phyloP scores from a whole-genome alignment of 208 protist genomes.

The Trypanosomatidae sp. region DNA sequence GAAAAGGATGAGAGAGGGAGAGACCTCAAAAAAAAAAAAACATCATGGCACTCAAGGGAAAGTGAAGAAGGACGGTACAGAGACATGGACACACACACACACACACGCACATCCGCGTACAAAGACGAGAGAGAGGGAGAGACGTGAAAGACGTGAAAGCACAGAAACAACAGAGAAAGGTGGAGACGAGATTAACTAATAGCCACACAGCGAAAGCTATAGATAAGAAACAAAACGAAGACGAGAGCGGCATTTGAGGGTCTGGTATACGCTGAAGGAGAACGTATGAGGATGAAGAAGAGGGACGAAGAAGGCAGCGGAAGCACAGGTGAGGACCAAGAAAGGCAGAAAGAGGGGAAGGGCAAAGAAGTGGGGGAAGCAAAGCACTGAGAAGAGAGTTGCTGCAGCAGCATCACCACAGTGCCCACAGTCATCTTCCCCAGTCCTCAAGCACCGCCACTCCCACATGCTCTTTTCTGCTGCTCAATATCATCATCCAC shows the following conservation, averaged over 20 bases:
- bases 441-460: background rate
- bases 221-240: background rate
- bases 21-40: background rate
- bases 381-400: background rate
- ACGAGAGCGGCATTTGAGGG: background rate
- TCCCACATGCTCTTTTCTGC: background rate
- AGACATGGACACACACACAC: background rate
- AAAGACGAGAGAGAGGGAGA: background rate
- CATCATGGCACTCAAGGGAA: background rate
- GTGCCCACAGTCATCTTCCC: background rate
- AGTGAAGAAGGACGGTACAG: background rate
- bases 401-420: background rate
- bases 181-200: background rate
- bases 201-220: background rate
- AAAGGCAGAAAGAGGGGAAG: conserved; percentile 3
- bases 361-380: background rate
- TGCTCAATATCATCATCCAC: background rate
- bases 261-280: background rate
- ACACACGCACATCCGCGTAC: background rate
- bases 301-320: background rate
- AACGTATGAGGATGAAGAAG: background rate
- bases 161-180: background rate
- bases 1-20: background rate
- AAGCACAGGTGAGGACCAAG: conserved; percentile 4
- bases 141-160: background rate